phyloP scores from a whole-genome alignment of 2,329 filamentous ascomycete genomes.

The Tolypocladium nubicola region DNA sequence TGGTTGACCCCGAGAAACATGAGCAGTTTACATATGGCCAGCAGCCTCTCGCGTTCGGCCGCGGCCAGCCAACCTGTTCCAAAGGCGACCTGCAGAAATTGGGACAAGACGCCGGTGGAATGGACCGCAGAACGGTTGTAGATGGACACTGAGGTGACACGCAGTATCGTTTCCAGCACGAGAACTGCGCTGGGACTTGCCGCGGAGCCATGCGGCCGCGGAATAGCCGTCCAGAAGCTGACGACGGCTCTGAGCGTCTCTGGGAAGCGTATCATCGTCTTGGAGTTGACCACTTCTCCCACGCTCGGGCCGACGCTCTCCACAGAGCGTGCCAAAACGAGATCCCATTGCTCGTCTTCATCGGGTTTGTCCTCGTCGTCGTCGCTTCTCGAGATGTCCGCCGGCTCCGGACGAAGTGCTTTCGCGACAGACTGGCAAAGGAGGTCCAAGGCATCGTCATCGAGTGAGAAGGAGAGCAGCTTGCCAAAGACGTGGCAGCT shows the following conservation, averaged over 20 bases:
- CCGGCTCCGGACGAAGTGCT: conserved; percentile 19
- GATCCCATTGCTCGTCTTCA: conserved; percentile 26
- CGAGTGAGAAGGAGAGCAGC: conserved; percentile 69
- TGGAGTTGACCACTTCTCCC: conserved; percentile 36
- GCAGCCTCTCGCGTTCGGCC: conserved; percentile 47
- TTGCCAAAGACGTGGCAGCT: conserved; percentile 70
- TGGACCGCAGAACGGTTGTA: conserved; percentile 65
- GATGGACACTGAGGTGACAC: conserved; percentile 49
- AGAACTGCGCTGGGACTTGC: conserved; percentile 48
- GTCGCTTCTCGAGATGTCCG: conserved; percentile 5
- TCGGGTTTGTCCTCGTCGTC: conserved; percentile 11
- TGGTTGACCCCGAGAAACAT: conserved; percentile 66
- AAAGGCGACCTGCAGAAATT: conserved; percentile 54
- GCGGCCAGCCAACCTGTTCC: conserved; percentile 36
- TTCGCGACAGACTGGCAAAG: conserved; percentile 49
- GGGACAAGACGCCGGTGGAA: conserved; percentile 57
- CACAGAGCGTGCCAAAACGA: conserved; percentile 24
- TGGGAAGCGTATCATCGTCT: conserved; percentile 45
- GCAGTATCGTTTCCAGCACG: conserved; percentile 53
- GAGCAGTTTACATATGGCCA: conserved; percentile 57
- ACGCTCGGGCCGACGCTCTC: conserved; percentile 30
- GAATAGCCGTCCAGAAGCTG: conserved; percentile 53
- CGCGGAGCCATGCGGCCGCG: conserved; percentile 30
- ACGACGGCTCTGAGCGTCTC: conserved; percentile 54
- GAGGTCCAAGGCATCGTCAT: conserved; percentile 62